These are phyloP conservation scores for Chlorella sp. DNA, from an alignment of 139 green algal genomes.

Conservation along the genomic window DNA sequence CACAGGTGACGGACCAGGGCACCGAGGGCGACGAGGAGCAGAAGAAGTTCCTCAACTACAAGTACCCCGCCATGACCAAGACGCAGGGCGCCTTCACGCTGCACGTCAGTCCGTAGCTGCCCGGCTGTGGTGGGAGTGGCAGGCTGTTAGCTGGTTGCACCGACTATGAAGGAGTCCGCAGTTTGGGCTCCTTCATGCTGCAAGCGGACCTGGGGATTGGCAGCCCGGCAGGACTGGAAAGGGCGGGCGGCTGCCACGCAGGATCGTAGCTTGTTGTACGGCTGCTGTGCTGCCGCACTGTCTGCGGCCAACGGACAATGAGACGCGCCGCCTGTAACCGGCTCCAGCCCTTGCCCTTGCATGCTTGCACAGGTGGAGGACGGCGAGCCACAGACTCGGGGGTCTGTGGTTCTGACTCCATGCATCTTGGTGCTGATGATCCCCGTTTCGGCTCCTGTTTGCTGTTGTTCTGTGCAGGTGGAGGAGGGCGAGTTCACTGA, in stretches of 20 bases:
- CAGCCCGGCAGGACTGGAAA: no score
- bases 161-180: constrained; percentile 88
- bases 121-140: not conserved
- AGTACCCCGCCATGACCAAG: constrained; percentile 94
- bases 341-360: no score
- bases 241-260: no score
- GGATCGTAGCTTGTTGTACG: no score
- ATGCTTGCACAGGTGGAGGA: no score
- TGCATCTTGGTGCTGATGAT: no score
- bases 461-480: constrained; percentile 51
- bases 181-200: constrained; percentile 57
- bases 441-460: not conserved
- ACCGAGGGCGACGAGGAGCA: constrained; percentile 70
- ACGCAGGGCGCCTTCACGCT: constrained; percentile 77
- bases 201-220: no score
- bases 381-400: no score
- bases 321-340: no score
- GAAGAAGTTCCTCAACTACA: constrained; percentile 90
- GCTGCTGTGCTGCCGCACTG: no score
- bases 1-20: constrained; percentile 62
- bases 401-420: no score
- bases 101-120: constrained; percentile 25
- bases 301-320: no score
- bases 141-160: constrained; percentile 29
- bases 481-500: constrained; percentile 94